A percentile compares a stretch with the other conserved stretches of the same genome.
Evolutionary conservation across 75 land plant species (phyloP).

Genomic region (Larix kaempferi): DNA sequence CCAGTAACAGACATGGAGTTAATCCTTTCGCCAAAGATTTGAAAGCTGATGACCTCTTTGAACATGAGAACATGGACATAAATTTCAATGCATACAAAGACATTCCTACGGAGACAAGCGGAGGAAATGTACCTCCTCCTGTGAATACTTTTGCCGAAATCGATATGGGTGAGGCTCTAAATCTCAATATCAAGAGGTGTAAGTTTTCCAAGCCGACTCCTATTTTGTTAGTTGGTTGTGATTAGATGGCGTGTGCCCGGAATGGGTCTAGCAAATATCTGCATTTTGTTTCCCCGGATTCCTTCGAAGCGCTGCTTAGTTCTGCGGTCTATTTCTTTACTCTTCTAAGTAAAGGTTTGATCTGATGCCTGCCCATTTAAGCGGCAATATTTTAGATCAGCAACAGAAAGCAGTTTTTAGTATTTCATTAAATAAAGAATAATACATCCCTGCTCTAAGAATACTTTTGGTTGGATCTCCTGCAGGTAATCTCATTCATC

Average conservation of each 20-base stretch:
- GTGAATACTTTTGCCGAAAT: slow-evolving; percentile 78
- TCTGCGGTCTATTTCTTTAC: no score
- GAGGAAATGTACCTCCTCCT: slow-evolving; percentile 73
- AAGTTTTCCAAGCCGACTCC: slow-evolving; percentile 88
- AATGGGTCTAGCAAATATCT: slow-evolving; percentile 78
- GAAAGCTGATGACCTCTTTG: slow-evolving; percentile 12
- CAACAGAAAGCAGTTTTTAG: slow-evolving; percentile 35
- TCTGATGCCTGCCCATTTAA: no score
- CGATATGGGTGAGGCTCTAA: slow-evolving; percentile 66
- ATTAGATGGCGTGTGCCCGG: slow-evolving; percentile 92
- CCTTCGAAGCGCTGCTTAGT: no score
- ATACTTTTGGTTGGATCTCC: slow-evolving; percentile 85
- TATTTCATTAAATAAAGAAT: not conserved
- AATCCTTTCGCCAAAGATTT: slow-evolving; percentile 49
- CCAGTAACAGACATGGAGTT: no score
- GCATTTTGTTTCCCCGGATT: slow-evolving; percentile 88
- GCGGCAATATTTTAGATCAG: no score
- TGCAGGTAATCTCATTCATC: no score
- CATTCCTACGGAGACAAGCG: slow-evolving; percentile 89
- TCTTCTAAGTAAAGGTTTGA: no score
- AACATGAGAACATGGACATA: slow-evolving; percentile 51
- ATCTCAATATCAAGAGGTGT: slow-evolving; percentile 72
- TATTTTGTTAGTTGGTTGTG: slow-evolving; percentile 67
- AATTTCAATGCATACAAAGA: slow-evolving; percentile 92
- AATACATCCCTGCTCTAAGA: slow-evolving; percentile 33